phyloP scores from a whole-genome alignment of 495 filamentous ascomycete species.

The Hyaloscypha hepaticicola region DNA sequence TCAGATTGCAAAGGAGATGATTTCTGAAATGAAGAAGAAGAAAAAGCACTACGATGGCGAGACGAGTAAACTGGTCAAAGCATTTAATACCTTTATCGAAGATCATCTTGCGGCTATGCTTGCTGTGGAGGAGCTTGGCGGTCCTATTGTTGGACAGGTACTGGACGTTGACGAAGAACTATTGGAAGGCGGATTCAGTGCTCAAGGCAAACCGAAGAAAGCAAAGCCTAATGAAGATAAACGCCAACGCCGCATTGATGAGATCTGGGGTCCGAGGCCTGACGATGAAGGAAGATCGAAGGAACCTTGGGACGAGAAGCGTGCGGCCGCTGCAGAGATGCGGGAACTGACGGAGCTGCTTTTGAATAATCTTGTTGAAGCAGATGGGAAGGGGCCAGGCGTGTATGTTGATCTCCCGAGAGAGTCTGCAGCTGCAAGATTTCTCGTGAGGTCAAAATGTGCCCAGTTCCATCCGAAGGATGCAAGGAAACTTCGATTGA shows the following conservation, averaged over 20 bases:
- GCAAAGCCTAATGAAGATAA: conserved; percentile 48
- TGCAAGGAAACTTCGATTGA: conserved; percentile 68
- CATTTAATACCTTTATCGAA: conserved; percentile 71
- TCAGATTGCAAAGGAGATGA: conserved; percentile 58
- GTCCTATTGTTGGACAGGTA: conserved; percentile 77
- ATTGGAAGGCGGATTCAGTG: conserved; percentile 68
- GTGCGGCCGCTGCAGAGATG: conserved; percentile 65
- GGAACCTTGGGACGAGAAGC: conserved; percentile 54
- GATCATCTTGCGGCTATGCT: conserved; percentile 74
- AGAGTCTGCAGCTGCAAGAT: conserved; percentile 80
- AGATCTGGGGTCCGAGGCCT: conserved; percentile 59
- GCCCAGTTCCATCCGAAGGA: conserved; percentile 86
- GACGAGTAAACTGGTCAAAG: conserved; percentile 55
- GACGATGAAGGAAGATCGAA: conserved; percentile 35
- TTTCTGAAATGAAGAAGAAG: conserved; percentile 56
- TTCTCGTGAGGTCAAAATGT: conserved; percentile 79
- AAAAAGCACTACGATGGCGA: conserved; percentile 55
- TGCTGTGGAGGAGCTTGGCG: conserved; percentile 82
- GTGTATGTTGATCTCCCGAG: conserved; percentile 67
- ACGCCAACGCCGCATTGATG: conserved; percentile 69
- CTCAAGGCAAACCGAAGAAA: conserved; percentile 68
- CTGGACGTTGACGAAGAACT: conserved; percentile 56
- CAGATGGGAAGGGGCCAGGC: conserved; percentile 50
- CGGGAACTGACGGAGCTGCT: conserved; percentile 61
- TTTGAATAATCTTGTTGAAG: conserved; percentile 61